Evolutionary conservation across 2,329 filamentous ascomycete species (phyloP).

Genomic region (Capronia coronata): DNA sequence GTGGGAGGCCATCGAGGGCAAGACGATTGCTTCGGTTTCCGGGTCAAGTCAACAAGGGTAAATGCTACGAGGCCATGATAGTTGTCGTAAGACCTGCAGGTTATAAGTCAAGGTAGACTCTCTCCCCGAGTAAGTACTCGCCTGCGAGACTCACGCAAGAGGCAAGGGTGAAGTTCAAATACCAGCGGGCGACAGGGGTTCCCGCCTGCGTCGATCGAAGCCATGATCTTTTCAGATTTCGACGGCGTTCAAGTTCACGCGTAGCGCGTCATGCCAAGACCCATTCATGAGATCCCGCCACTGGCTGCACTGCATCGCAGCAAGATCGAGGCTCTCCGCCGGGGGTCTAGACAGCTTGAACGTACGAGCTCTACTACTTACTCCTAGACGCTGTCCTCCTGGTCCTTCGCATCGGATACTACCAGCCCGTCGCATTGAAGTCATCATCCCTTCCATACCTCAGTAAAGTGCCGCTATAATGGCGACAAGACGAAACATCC

Average conservation of each 20-base stretch:
- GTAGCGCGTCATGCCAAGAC: slow-evolving; percentile 7
- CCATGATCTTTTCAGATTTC: not conserved
- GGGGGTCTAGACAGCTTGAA: no score
- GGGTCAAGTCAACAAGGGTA: not conserved
- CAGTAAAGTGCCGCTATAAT: slow-evolving; percentile 1
- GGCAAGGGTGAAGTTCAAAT: not conserved
- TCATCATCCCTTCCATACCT: not conserved
- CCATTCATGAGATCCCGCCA: not conserved
- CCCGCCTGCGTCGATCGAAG: not conserved
- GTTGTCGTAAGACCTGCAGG: not conserved
- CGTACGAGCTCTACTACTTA: no score
- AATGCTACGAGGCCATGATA: not conserved
- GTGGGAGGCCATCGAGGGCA: slow-evolving; percentile 10
- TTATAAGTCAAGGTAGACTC: not conserved
- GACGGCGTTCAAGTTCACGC: not conserved
- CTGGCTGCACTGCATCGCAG: not conserved
- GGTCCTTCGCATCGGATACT: no score
- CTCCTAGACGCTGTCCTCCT: no score
- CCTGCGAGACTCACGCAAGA: not conserved
- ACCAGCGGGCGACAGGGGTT: not conserved
- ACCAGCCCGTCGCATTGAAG: no score
- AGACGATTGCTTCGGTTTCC: not conserved
- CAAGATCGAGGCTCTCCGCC: not conserved
- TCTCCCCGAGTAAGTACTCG: not conserved
- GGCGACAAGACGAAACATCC: slow-evolving; percentile 15